A percentile compares a stretch with the other conserved stretches of the same genome.
phyloP scores from a whole-genome alignment of 2,329 filamentous ascomycete genomes.

The Stachybotrys echinatus region DNA sequence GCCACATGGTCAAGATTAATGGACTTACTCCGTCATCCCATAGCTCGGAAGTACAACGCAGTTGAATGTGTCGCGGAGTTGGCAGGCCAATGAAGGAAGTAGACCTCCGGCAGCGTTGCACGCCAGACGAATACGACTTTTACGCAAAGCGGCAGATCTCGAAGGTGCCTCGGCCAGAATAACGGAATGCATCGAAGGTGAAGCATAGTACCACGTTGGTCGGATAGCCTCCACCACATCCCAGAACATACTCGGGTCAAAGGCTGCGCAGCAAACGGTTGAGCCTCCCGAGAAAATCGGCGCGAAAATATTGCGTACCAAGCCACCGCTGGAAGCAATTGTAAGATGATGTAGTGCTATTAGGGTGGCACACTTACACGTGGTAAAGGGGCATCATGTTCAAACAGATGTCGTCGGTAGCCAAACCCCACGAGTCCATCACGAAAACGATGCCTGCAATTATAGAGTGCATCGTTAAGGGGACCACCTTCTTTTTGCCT shows the following conservation, averaged over 20 bases:
- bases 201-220: constrained; percentile 55
- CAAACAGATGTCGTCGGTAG: constrained; percentile 40
- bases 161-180: constrained; percentile 41
- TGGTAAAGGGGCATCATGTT: constrained; percentile 59
- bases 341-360: constrained; percentile 3
- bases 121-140: constrained; percentile 42
- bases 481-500: constrained; percentile 54
- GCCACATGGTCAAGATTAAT: not conserved
- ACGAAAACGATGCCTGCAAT: constrained; percentile 46
- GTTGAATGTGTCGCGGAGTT: constrained; percentile 43
- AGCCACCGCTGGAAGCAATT: constrained; percentile 33
- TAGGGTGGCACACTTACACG: constrained; percentile 31
- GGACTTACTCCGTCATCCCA: constrained; percentile 48
- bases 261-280: constrained; percentile 47
- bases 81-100: constrained; percentile 42
- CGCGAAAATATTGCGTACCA: constrained; percentile 50
- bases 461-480: constrained; percentile 44
- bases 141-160: constrained; percentile 31
- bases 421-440: constrained; percentile 47
- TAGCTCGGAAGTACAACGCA: constrained; percentile 51
- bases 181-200: constrained; percentile 51
- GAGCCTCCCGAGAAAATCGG: constrained; percentile 49
- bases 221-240: constrained; percentile 40
- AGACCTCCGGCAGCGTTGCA: constrained; percentile 52
- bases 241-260: constrained; percentile 52